Base-by-base conservation (phyloP, 2,329 filamentous ascomycete species). In the Verticillium nubilum region DNA sequence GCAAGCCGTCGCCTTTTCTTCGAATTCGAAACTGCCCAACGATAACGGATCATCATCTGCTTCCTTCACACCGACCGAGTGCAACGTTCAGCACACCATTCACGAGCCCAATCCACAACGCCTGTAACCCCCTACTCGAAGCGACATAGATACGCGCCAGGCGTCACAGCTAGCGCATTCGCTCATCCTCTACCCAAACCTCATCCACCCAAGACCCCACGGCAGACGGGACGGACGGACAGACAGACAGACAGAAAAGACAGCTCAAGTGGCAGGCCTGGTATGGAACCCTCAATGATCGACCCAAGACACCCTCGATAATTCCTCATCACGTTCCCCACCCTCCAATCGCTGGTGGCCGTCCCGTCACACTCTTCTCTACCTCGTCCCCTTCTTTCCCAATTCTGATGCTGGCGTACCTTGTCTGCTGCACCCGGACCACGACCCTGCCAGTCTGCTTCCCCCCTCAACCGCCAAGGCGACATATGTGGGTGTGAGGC, bases 381-480 rank as follows among this genome's bases (percentile, higher is more conserved):
- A 56, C 72, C 62, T 52, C 60, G 60, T 65, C 60, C 27, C 59
- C 59, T 19, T 58, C 61, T 23, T 37, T 37, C 33, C 53, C 33
- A 29, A 56, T 13, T 6, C 56, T 27, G 23, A 31, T 55, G 27
- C 37, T 19, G 19, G 19, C 29, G 7, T 19, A 50, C 56, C 56
- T 54, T 25, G 19, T n/a, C 27, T 33, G 13, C 29, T 31, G 26
- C 56, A 54, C 59, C 47, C 56, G n/a, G 23, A 25, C 52, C 29
- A 35, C 42, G 6, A 28, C 33, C 33, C 26, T 54, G 15, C 31
- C 37, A 55, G 58, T 31, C 54, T 37, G 28, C 29, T 26, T 37
- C 15, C 52, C 52, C 52, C 52, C 52, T 28, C 29, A 27, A 12
- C 52, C 52, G 37, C 37, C 37, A 47, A 47, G 33, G n/a, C 37